Base-by-base conservation (phyloP, 495 filamentous ascomycete species). In the Penicillium silybi region DNA sequence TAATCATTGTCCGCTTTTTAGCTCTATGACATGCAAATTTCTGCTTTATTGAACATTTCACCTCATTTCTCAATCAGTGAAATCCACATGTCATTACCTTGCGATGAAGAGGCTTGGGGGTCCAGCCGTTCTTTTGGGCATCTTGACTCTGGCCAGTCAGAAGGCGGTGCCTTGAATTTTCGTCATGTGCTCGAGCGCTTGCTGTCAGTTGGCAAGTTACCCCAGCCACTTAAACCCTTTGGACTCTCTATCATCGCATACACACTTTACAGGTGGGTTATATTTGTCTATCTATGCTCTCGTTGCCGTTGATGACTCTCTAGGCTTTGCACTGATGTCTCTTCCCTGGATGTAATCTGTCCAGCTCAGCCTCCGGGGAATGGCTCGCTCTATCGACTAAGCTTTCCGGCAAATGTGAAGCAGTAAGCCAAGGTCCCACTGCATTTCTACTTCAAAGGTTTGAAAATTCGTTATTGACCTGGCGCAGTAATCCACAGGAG, bases 1-100 rank as follows among this genome's bases (percentile, higher is more conserved):
- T 35, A 37, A 37, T 3, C 6, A 27, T 39, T 32, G 35, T 23
- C 18, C 29, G 18, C 27, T 11, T n/a, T 41, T 38, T 23, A 48
- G 45, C 45, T 48, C 45, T 48, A 48, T 35, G 45, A 48, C 35
- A 48, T 48, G 45, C 45, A 48, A n/a, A 48, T 48, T 27, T 48
- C 29, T n/a, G 29, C 25, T 15, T 16, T 48, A 17, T 23, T 48
- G 45, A 48, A 48, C 32, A 48, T 48, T 38, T 32, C 45, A 37
- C 45, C 45, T 18, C 45, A 37, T 35, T 38, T 48, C 45, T 48
- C 45, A 6, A 48, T 48, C 32, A 37, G 45, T 27, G 45, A 48
- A 7, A 48, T 48, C 19, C 18, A 48, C 17, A 38, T 48, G 29
- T 23, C 45, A 37, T 38, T 48, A 8, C 45, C 45, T n/a, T 37